These are phyloP conservation scores for Kuraishia borneana DNA, from an alignment of 805 yeast species.

Conservation along the genomic window DNA sequence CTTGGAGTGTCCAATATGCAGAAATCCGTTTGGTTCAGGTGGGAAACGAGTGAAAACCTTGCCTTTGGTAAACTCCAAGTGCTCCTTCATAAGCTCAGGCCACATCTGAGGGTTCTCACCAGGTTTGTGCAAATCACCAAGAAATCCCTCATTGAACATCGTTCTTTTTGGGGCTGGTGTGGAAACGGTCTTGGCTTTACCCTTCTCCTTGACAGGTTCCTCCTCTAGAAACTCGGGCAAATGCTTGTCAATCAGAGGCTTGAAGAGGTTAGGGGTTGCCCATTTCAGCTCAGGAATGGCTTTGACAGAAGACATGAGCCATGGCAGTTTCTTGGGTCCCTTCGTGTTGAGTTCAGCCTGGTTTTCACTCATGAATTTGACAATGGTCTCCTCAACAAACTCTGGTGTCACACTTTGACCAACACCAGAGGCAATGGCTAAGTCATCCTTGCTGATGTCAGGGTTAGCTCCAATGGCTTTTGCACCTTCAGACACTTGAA, in stretches of 20 bases:
- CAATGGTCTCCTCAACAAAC: constrained; percentile 48
- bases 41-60: constrained; percentile 92
- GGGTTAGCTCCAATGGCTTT: constrained; percentile 54
- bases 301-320: constrained; percentile 67
- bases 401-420: constrained; percentile 65
- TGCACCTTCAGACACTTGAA: constrained; percentile 74
- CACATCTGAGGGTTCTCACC: constrained; percentile 90
- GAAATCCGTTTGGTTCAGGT: constrained; percentile 96
- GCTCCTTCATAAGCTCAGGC: constrained; percentile 77
- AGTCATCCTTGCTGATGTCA: constrained; percentile 33
- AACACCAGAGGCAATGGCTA: constrained; percentile 67
- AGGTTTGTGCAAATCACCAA: constrained; percentile 89
- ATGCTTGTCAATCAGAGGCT: constrained; percentile 76
- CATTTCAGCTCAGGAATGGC: constrained; percentile 69
- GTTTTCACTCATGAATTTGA: constrained; percentile 46
- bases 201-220: constrained; percentile 85
- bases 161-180: constrained; percentile 31
- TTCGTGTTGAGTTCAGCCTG: constrained; percentile 51
- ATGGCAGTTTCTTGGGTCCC: constrained; percentile 74
- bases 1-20: constrained; percentile 96
- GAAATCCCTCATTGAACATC: constrained; percentile 92
- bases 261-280: constrained; percentile 84
- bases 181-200: constrained; percentile 20
- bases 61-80: constrained; percentile 68
- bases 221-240: constrained; percentile 70